Evolutionary conservation across 495 filamentous ascomycete species (phyloP), one percentile per base, ranked within the genome.

Genomic region (Penicillium salamii): DNA sequence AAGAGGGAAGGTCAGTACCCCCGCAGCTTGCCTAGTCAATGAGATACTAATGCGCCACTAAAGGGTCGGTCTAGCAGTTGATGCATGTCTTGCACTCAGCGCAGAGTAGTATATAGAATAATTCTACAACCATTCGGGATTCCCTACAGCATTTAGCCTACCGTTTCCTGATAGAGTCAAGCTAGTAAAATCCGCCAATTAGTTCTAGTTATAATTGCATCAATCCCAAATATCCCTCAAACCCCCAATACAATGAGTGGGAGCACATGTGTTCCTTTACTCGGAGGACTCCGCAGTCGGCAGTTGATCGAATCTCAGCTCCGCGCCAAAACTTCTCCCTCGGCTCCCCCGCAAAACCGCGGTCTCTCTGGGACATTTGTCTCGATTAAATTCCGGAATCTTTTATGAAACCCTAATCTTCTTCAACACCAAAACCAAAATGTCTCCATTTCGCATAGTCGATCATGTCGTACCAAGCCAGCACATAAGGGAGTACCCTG

Each of bases 41-140:
- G n/a, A n/a, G n/a, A n/a, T 32, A 14, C 33, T 52, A 17, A 50
- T 42, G 19, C 33, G 59, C 18, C 50, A 31, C 38, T 24, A 28
- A 54, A 95, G 90, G 68, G 89, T 96, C 54, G 90, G 90, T 19
- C 74, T 90, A 32, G 91, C 91, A 3, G 91, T 96, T 13, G 91
- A 96, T 68, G 91, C 90, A 14, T 96, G 91, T 65, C 81, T 96
- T 50, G 89, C 90, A 43, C 69, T 96, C 39, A 92, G 71, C 34
- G 66, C 72, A 33, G 70, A 75, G 50, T 72, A 67, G 58, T 59
- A 57, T 50, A 59, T 62, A 62, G 51, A 54, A 47, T 37, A 55
- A 52, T 33, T 17, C 38, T 21, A 26, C 34, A 32, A 28, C 17
- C 40, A 4, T 48, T 40, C 46, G 26, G 46, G 35, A 23, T 20